Base-by-base conservation (phyloP, 495 filamentous ascomycete species). In the Corynascus novoguineensis region DNA sequence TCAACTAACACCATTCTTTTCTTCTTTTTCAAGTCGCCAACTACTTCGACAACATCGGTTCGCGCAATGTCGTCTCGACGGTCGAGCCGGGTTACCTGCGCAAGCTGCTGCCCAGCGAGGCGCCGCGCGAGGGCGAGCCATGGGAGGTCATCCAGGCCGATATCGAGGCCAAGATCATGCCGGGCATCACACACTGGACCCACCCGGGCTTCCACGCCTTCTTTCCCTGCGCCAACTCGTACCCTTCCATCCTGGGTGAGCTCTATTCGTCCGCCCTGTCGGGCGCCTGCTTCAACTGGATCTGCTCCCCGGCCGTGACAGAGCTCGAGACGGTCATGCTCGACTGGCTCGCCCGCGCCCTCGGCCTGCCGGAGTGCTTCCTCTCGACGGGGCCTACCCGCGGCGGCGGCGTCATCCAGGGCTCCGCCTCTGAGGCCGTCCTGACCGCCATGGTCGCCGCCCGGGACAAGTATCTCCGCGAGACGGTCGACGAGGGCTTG, bases 171-270 rank as follows among this genome's bases (percentile, higher is more conserved):
- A 90, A 93, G 64, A 96, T 97, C 69, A 84, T 96, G 69, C 93
- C 93, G 0, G 93, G 93, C 4, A 73, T 98, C 52, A 98, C 93
- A 0, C 93, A 97, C 72, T 98, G 93, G 25, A 24, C 35, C 32
- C 88, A 85, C 3, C 93, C 93, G 2, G 92, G 93, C 68, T 98
- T 96, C 80, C 88, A 96, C 81, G 93, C 93, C 34, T 98, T 92
- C 81, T 98, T 88, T 72, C 90, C 93, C 14, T 90, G 90, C 17
- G 81, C 80, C 37, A 85, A 85, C 47, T 86, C 86, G 37, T 97
- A 87, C 72, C 92, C 93, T 0, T 86, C 83, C 44, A 89, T 97
- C 68, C 83, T 98, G 3, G 93, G 91, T 5, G 93, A 98, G 72
- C 84, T 98, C 70, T 98, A 96, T 74, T 87, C 83, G 3, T 83